Evolutionary conservation across 805 yeast species (phyloP), one percentile per base, ranked within the genome.

Genomic region (Candida cerambycidarum): DNA sequence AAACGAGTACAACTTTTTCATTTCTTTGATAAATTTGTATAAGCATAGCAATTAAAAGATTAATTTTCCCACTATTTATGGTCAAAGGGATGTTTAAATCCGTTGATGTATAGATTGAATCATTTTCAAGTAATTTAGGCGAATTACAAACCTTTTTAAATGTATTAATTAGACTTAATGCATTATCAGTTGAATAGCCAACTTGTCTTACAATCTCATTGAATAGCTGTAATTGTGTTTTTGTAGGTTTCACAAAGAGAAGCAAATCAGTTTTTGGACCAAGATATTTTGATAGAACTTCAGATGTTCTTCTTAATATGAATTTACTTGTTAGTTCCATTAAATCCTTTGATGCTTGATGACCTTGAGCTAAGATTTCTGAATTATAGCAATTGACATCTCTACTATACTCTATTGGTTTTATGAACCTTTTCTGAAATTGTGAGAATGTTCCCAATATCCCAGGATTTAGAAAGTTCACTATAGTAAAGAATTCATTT

Each of bases 61-160:
- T 65, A 18, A 89, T 65, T 57, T 92, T 92, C 2, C 96, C 95
- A 46, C 82, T 67, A 1, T 58, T 24, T 3, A 39, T 39, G 1
- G 42, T 34, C 5, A 43, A 32, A 6, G 41, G 33, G 5, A 32
- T 18, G 21, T 36, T 36, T 3, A 43, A 28, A 5, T 28, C 37
- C n/a, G 43, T 27, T 6, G 44, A 36, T 5, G 55, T 43, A 42
- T 73, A 77, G n/a, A 65, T 55, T 19, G 65, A 60, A 47, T 85
- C 90, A 11, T 72, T 63, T 1, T 61, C 51, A 3, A 85, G 55
- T 24, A 90, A 65, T 0, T 80, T 67, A 0, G 96, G 95, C 0
- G 95, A 83, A 54, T 88, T 90, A 58, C 96, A 88, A 1, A 89
- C 73, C 55, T 90, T 90, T 51, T 88, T 81, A 56, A 88, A 78